Percentiles rank a stretch among this genome's conserved stretches.
Evolutionary conservation across 192 early-diverging fungal genomes (phyloP).

Genomic region (Coemansia asiatica): DNA sequence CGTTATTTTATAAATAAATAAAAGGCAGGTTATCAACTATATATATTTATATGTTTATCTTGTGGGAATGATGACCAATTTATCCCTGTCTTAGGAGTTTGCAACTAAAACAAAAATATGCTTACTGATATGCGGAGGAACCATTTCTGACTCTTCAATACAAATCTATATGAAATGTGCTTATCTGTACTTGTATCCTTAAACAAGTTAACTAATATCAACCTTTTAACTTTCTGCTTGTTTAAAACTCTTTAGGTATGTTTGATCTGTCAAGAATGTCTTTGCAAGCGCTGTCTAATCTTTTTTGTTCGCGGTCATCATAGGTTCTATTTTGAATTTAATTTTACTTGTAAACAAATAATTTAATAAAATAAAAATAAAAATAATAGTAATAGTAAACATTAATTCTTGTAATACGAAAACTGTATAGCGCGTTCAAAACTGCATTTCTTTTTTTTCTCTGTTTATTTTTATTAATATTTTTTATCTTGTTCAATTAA

Average conservation of each 20-base stretch:
- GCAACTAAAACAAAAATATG: slow-evolving; percentile 6
- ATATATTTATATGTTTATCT: background rate
- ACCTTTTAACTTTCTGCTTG: too few relatives aligned
- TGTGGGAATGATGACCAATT: slow-evolving; percentile 30
- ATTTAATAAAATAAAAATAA: background rate
- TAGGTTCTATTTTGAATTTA: background rate
- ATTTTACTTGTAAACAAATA: background rate
- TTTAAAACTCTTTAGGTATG: background rate
- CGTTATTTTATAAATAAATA: background rate
- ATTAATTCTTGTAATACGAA: background rate
- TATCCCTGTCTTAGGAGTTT: slow-evolving; percentile 40
- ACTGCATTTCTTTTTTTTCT: background rate
- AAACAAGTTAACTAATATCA: too few relatives aligned
- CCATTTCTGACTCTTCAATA: slow-evolving; percentile 35
- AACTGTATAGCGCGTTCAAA: background rate
- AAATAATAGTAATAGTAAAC: background rate
- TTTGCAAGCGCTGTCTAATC: too few relatives aligned
- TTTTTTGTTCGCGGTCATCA: too few relatives aligned
- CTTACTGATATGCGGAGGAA: slow-evolving; percentile 23
- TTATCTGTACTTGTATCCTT: too few relatives aligned
- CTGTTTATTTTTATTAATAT: background rate
- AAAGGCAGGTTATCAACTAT: background rate
- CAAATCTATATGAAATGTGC: too few relatives aligned
- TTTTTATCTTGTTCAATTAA: background rate
- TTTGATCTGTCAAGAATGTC: background rate